Base-by-base conservation (phyloP, 305 asterid genomes). In the Fraxinus sp. region DNA sequence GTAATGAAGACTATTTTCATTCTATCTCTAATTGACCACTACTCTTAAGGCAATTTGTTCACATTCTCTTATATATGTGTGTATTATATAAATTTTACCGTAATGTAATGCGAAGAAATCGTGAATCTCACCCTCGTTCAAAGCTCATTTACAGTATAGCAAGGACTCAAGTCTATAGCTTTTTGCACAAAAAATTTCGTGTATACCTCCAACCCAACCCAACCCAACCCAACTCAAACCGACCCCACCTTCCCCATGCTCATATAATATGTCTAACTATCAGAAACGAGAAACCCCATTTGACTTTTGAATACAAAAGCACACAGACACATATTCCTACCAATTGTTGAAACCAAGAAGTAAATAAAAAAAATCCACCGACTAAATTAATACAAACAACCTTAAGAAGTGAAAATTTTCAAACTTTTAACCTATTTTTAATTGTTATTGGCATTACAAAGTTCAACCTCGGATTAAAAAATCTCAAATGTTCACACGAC, bases 221-320 rank as follows among this genome's bases (percentile, higher is more conserved):
- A 33, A 37, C 46, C 7, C 37, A 35, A 5, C 37, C 37, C 37
- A 35, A 35, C 37, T 5, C 36, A 37, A 39, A 11, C 2, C 52
- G 0, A 49, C 57, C 6, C 57, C 18, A 0, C 18, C 18, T 46
- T 52, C 64, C 1, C 64, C 20, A 5, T 55, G 1, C 64, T 55
- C 24, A n/a, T 55, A 55, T 55, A 55, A 55, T 55, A 55, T n/a
- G 24, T 55, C 37, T 28, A 28, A 68, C 39, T 26, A 11, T 64
- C 32, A 64, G 30, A 26, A 78, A 46, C 72, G 16, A 64, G 30
- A 26, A 78, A 46, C 72, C 78, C 33, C 43, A 75, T 82, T 88
- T 90, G 91, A 88, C 90, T 87, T 90, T 52, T 83, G 86, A 79
- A 71, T 73, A 72, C 81, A 87, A 82, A 88, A 81, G 82, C 82